These are phyloP conservation scores for Aspergillus luchuensis DNA, from an alignment of 2,329 filamentous ascomycete genomes.

Conservation along the genomic window DNA sequence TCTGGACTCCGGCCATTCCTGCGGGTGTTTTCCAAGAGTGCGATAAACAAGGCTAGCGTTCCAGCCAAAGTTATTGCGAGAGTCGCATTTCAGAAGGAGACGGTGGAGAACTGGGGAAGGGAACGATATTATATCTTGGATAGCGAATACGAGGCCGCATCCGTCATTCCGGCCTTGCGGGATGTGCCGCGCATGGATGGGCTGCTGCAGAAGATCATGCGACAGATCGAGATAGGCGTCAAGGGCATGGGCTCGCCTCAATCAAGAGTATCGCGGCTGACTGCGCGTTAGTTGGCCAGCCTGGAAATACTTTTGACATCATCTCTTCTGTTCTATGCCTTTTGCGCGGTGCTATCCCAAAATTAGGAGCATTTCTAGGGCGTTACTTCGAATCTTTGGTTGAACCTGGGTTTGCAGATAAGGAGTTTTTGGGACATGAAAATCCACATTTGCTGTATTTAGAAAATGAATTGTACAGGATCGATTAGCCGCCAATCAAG, in stretches of 20 bases:
- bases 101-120: constrained; percentile 32
- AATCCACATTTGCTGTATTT: constrained; percentile 18
- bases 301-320: constrained; percentile 1
- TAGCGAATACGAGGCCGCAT: constrained; percentile 39
- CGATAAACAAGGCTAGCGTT: constrained; percentile 38
- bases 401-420: constrained; percentile 3
- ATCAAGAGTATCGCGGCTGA: constrained; percentile 28
- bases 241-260: constrained; percentile 33
- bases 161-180: constrained; percentile 35
- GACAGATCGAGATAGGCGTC: constrained; percentile 31
- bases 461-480: constrained; percentile 9
- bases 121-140: constrained; percentile 40
- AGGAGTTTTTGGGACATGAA: constrained; percentile 6
- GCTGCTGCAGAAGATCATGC: constrained; percentile 34
- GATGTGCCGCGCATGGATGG: constrained; percentile 31
- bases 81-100: constrained; percentile 36
- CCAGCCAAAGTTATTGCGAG: constrained; percentile 39
- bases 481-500: constrained; percentile 11
- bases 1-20: constrained; percentile 36
- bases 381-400: neutral
- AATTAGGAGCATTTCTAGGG: constrained; percentile 9
- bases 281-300: constrained; percentile 12
- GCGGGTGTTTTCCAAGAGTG: constrained; percentile 38
- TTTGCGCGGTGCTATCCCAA: constrained; percentile 5
- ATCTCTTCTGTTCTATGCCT: constrained; percentile 7